Evolutionary conservation across 2,329 filamentous ascomycete species (phyloP), one percentile per base, ranked within the genome.

Genomic region (Cercospora beticola): DNA sequence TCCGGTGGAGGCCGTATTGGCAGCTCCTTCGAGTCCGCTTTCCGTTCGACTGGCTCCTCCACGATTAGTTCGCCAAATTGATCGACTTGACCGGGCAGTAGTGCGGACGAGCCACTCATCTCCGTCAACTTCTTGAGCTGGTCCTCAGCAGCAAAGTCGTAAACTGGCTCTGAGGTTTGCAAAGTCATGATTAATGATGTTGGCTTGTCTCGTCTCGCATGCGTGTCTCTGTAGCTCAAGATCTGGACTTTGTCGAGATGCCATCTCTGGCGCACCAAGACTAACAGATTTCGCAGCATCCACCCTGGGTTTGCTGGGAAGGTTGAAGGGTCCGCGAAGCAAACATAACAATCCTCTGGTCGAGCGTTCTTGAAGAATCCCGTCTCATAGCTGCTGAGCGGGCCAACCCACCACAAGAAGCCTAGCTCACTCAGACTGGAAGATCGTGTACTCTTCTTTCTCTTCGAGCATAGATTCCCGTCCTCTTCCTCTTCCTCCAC

Each of bases 261-360:
- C 84, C 92, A 99, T 18, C 93, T 87, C 72, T 94, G 90, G 66
- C 92, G 88, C 16, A 97, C 87, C 23, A 99, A 85, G 4, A 97
- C 87, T 18, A 99, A 84, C 1, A 98, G 84, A 76, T 99, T 99
- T 63, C 95, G 87, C 60, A 99, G 81, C 78, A 94, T 93, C 95
- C 95, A 99, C 0, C 93, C 93, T 1, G 95, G 94, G 60, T 93
- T 91, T 68, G 92, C 87, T 0, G 89, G 83, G 77, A 97, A 98
- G 21, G 93, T 97, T 0, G 95, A 98, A 0, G 95, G 92, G 78
- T 99, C 95, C 21, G 91, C 91, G 78, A 99, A 98, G 62, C 91
- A 89, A 21, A 98, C 86, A 77, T 90, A 97, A 70, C 87, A 87
- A 78, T 98, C 92, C 73, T 91, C 86, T n/a, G 88, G 84, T 2